Percentiles rank a stretch among this genome's conserved stretches.
Evolutionary conservation across 1,284 basidiomycete species (phyloP).

Genomic region (Pholiota adiposa): DNA sequence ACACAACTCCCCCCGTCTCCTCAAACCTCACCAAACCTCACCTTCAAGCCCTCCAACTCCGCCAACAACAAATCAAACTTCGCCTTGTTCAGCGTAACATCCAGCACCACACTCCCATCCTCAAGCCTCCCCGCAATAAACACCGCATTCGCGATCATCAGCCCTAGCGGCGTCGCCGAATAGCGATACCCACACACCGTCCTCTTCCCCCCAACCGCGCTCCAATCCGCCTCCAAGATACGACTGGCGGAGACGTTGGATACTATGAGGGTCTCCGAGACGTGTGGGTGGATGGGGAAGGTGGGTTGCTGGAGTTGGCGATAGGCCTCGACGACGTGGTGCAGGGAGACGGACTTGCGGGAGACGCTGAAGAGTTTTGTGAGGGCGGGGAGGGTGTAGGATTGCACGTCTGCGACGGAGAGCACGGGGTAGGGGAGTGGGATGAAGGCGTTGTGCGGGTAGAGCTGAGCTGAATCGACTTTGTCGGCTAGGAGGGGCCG

Average conservation of each 20-base stretch:
- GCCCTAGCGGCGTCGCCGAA: constrained; percentile 37
- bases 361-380: constrained; percentile 28
- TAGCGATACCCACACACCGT: constrained; percentile 43
- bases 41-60: constrained; percentile 24
- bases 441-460: constrained; percentile 42
- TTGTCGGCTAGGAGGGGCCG: constrained; percentile 31
- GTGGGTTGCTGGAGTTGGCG: constrained; percentile 27
- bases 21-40: neutral
- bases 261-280: constrained; percentile 38
- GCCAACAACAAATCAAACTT: constrained; percentile 31
- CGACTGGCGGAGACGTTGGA: constrained; percentile 43
- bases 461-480: constrained; percentile 25
- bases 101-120: constrained; percentile 41
- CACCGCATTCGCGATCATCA: constrained; percentile 38
- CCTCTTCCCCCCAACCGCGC: constrained; percentile 29
- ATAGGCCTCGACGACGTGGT: constrained; percentile 34
- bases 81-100: constrained; percentile 37
- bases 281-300: constrained; percentile 35
- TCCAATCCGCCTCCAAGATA: constrained; percentile 44
- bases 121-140: constrained; percentile 41
- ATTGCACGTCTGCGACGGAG: constrained; percentile 35
- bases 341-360: constrained; percentile 29
- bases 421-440: constrained; percentile 42
- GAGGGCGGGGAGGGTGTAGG: constrained; percentile 32
- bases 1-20: too few species aligned